Evolutionary conservation across 108 stramenopile genomes (phyloP), one percentile per base, ranked within the genome.

Genomic region (Parietichytrium sp.): DNA sequence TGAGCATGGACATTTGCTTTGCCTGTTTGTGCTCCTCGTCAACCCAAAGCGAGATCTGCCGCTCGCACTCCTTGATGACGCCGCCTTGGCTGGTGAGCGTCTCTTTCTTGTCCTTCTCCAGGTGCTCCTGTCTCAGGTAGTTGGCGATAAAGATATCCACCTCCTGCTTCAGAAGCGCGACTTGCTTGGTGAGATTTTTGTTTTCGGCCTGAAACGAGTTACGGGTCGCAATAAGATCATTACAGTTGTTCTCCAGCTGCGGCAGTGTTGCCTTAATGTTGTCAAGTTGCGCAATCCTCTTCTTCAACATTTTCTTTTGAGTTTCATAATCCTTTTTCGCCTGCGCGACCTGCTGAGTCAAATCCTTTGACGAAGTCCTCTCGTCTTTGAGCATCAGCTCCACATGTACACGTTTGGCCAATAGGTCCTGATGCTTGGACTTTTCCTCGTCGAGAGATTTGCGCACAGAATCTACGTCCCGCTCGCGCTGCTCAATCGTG

Each of bases 401-500:
- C 4, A 89, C 54, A 49, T 88, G 86, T 3, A 82, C 29, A 12
- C 55, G 48, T 20, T 84, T 31, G 4, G 83, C 84, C 12, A 72
- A 48, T 4, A 89, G 47, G 47, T 89, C 84, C 26, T 87, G 85
- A 53, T 87, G 82, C 49, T 48, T 84, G 23, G 85, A 81, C 80
- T 86, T 72, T 82, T 88, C 87, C 16, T 85, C 51, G 48, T 86
- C 85, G 12, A 90, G 80, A 23, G 54, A 86, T 49, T 81, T 89
- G 3, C 50, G 36, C 25, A 90, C 55, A 3, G 84, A 87, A 26
- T 87, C 89, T 33, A 88, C 84, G 51, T 89, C 88, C 16, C 82
- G 82, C 31, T 89, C 82, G 7, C 87, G 80, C 47, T 90, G 85
- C 49, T 83, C 55, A 13, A 90, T 48, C 3, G 84, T 87, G 16